Percentiles rank a stretch among this genome's conserved stretches.
These are phyloP conservation scores for Acacia acuminata DNA, from an alignment of 306 rosid genomes.

Conservation along the genomic window DNA sequence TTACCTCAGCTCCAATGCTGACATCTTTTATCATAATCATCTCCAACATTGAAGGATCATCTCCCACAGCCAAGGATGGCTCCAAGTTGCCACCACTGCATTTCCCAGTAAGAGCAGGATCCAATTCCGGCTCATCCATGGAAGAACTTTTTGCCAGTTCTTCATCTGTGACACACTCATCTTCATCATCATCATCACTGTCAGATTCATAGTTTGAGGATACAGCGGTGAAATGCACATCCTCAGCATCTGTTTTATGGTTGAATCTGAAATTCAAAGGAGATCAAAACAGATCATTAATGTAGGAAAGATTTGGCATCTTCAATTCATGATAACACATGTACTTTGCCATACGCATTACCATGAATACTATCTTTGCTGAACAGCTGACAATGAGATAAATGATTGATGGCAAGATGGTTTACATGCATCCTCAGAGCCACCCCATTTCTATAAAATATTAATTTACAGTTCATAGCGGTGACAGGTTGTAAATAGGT, in stretches of 20 bases:
- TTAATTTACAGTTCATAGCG: not conserved
- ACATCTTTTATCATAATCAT: conserved; percentile 90
- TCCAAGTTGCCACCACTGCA: conserved; percentile 30
- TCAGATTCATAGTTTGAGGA: conserved; percentile 57
- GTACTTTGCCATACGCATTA: not conserved
- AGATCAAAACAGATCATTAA: conserved; percentile 11
- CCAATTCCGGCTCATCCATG: conserved; percentile 26
- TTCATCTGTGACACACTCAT: conserved; percentile 33
- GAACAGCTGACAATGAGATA: conserved; percentile 7
- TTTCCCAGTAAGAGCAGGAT: conserved; percentile 21
- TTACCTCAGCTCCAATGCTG: conserved; percentile 72
- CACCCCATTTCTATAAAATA: not conserved
- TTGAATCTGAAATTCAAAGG: conserved; percentile 65
- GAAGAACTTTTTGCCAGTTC: conserved; percentile 30
- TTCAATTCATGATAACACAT: not conserved
- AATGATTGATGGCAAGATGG: not conserved
- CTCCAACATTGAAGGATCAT: conserved; percentile 55
- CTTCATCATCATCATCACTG: not conserved
- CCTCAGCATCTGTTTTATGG: conserved; percentile 90
- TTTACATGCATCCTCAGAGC: not conserved
- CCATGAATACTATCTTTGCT: not conserved
- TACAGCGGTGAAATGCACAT: conserved; percentile 73
- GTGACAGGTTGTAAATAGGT: not conserved
- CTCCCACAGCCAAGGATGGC: conserved; percentile 37
- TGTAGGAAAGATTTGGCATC: conserved; percentile 17